These are phyloP conservation scores for Camellia granthamiana DNA, from an alignment of 148 eudicot species.

Conservation along the genomic window DNA sequence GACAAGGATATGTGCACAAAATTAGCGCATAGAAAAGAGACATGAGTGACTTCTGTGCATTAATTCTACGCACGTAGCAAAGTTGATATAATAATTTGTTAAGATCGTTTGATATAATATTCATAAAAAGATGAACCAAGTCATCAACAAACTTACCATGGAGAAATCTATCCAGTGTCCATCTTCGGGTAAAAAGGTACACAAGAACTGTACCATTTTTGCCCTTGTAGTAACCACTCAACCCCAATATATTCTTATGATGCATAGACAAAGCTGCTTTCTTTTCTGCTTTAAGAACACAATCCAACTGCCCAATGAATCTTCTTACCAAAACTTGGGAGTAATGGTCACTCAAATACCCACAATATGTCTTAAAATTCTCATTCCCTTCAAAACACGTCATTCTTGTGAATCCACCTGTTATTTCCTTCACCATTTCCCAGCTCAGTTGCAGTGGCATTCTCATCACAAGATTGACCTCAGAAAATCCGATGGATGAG, in stretches of 20 bases:
- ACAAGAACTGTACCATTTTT: conserved; percentile 6
- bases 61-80: no score
- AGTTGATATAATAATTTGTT: no score
- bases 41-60: no score
- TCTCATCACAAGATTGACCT: neutral
- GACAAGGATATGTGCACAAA: no score
- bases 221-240: conserved; percentile 18
- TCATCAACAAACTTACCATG: conserved; percentile 12
- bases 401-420: conserved; percentile 10
- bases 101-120: no score
- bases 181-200: conserved; percentile 2
- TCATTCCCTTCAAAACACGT: neutral
- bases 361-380: conserved; percentile 3
- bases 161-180: conserved; percentile 16
- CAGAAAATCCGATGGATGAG: neutral
- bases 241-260: conserved; percentile 17
- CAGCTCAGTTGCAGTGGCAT: conserved; percentile 17
- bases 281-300: conserved; percentile 16
- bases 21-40: no score
- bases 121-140: neutral
- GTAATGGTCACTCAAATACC: neutral
- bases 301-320: neutral
- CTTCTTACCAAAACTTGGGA: conserved; percentile 15
- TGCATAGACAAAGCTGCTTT: conserved; percentile 18
- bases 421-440: conserved; percentile 16